phyloP scores from a whole-genome alignment of 805 yeast genomes.

The Saccharomycopsis capsularis region DNA sequence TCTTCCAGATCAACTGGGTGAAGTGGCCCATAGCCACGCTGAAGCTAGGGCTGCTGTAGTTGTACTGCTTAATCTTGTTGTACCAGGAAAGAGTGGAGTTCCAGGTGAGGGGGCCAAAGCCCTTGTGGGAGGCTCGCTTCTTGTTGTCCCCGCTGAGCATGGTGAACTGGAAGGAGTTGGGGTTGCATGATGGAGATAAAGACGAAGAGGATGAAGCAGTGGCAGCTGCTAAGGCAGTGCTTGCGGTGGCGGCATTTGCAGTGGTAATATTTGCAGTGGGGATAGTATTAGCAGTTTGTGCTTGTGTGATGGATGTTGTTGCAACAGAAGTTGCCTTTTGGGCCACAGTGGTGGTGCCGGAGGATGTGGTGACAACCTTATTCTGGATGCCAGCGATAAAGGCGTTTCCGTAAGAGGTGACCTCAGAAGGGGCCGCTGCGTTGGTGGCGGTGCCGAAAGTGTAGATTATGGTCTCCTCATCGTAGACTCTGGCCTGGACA shows the following conservation, averaged over 20 bases:
- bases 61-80: slow-evolving; percentile 50
- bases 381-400: background rate
- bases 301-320: slow-evolving; percentile 21
- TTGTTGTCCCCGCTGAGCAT: slow-evolving; percentile 45
- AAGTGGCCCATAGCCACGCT: slow-evolving; percentile 59
- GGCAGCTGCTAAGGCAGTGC: slow-evolving; percentile 22
- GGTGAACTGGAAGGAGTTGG: slow-evolving; percentile 30
- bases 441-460: background rate
- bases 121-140: slow-evolving; percentile 40
- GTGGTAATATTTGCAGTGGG: slow-evolving; percentile 28
- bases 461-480: background rate
- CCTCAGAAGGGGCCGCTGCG: background rate
- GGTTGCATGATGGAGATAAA: slow-evolving; percentile 12
- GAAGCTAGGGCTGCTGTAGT: slow-evolving; percentile 45
- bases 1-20: slow-evolving; percentile 70
- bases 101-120: slow-evolving; percentile 44
- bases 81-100: slow-evolving; percentile 36
- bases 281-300: slow-evolving; percentile 26
- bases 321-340: slow-evolving; percentile 16
- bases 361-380: background rate
- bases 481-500: slow-evolving; percentile 28
- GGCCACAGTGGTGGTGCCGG: slow-evolving; percentile 7
- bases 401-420: background rate
- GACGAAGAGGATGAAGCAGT: slow-evolving; percentile 21
- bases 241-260: slow-evolving; percentile 29